These are phyloP conservation scores for Delonix regia DNA, from an alignment of 306 rosid genomes.

Conservation along the genomic window DNA sequence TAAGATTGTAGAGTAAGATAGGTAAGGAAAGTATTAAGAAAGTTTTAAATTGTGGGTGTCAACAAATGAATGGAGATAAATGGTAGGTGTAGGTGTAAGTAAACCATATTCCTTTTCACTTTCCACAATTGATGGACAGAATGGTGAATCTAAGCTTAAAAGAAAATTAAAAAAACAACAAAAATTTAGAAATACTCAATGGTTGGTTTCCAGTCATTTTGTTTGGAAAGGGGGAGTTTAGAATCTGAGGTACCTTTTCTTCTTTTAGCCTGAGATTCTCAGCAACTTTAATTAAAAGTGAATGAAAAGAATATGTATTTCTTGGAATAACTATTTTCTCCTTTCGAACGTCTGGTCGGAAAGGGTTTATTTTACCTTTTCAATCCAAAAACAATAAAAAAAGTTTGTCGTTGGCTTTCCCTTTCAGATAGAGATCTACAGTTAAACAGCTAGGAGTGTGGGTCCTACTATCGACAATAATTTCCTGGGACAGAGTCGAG, in stretches of 20 bases:
- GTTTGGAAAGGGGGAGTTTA: background rate
- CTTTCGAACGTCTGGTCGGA: too few relatives aligned
- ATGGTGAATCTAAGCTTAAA: conserved; percentile 48
- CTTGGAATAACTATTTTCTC: too few relatives aligned
- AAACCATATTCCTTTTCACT: conserved; percentile 39
- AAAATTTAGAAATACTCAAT: conserved; percentile 49
- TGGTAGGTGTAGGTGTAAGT: conserved; percentile 37
- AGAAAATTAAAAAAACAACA: background rate
- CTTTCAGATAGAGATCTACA: too few relatives aligned
- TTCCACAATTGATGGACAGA: conserved; percentile 49
- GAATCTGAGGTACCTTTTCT: too few relatives aligned
- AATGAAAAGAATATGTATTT: too few relatives aligned
- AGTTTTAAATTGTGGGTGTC: conserved; percentile 7
- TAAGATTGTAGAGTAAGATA: background rate
- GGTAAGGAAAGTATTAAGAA: conserved; percentile 5
- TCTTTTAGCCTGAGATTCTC: background rate
- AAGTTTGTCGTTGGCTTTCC: too few relatives aligned
- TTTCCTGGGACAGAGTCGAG: too few relatives aligned
- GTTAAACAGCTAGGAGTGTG: too few relatives aligned
- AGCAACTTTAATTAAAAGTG: too few relatives aligned
- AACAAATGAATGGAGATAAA: conserved; percentile 40
- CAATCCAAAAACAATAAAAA: background rate
- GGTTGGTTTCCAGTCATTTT: conserved; percentile 46
- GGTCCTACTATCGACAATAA: too few relatives aligned
- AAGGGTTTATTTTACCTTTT: background rate